phyloP scores from a whole-genome alignment of 208 protist genomes.

The Trypanosoma caninum region DNA sequence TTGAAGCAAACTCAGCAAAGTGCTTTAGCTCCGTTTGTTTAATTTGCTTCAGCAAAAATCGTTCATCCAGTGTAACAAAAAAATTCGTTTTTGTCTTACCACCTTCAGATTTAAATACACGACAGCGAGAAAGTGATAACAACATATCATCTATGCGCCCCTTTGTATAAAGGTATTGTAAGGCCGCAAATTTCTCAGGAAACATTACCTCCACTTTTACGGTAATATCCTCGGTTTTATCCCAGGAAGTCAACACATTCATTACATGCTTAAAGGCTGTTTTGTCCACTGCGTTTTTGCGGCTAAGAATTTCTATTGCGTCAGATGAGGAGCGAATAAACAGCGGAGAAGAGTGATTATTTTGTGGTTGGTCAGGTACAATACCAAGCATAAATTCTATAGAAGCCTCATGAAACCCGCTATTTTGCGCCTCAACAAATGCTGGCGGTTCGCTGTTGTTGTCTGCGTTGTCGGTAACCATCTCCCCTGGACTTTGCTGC shows the following conservation, averaged over 20 bases:
- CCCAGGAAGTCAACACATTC: slow-evolving; percentile 11
- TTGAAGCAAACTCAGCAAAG: slow-evolving; percentile 41
- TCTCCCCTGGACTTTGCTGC: neutral
- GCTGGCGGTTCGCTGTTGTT: neutral
- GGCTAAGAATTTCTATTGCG: slow-evolving; percentile 16
- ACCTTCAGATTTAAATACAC: slow-evolving; percentile 44
- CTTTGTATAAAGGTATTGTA: slow-evolving; percentile 51
- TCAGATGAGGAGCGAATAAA: slow-evolving; percentile 14
- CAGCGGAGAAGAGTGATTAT: neutral
- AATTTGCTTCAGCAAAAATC: slow-evolving; percentile 71
- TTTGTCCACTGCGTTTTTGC: neutral
- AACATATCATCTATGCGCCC: slow-evolving; percentile 32
- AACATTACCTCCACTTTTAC: slow-evolving; percentile 67
- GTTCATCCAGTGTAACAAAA: slow-evolving; percentile 57
- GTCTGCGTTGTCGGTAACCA: neutral
- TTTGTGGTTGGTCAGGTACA: neutral
- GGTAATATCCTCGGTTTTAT: slow-evolving; percentile 7
- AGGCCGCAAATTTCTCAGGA: slow-evolving; percentile 43
- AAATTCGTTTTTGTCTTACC: slow-evolving; percentile 73
- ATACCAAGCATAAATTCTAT: slow-evolving; percentile 17
- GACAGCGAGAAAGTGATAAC: slow-evolving; percentile 50
- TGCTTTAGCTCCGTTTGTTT: slow-evolving; percentile 69
- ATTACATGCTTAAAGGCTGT: slow-evolving; percentile 22
- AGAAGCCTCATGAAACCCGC: slow-evolving; percentile 2
- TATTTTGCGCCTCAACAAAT: neutral